phyloP scores from a whole-genome alignment of 129 eudicot genomes.

The Kitagawia praeruptora region DNA sequence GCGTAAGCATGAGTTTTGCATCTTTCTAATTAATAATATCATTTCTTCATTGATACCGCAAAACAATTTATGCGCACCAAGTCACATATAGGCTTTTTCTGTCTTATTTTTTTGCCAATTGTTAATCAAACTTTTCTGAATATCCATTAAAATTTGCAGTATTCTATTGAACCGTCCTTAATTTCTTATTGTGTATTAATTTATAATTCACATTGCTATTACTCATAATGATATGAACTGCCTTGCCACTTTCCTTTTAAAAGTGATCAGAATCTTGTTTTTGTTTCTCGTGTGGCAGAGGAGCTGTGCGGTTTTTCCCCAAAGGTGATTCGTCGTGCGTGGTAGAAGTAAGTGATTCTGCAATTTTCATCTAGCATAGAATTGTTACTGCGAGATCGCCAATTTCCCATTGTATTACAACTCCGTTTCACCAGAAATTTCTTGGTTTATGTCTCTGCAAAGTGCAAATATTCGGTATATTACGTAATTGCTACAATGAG shows the following conservation, averaged over 20 bases:
- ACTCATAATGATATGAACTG: neutral
- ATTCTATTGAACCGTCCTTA: neutral
- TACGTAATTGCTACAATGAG: neutral
- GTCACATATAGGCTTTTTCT: neutral
- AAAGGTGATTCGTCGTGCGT: slow-evolving; percentile 74
- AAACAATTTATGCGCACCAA: neutral
- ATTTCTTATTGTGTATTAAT: neutral
- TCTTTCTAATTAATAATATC: neutral
- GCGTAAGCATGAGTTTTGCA: neutral
- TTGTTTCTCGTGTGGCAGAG: slow-evolving; percentile 45
- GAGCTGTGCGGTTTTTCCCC: slow-evolving; percentile 92
- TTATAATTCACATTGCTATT: neutral
- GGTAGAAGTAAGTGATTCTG: slow-evolving; percentile 53
- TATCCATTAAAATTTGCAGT: neutral
- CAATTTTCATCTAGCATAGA: slow-evolving; percentile 8
- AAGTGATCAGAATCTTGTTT: slow-evolving; percentile 16
- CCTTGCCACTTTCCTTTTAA: slow-evolving; percentile 4
- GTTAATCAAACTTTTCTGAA: neutral
- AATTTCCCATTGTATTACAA: neutral
- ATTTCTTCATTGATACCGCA: neutral
- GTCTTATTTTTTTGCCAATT: neutral
- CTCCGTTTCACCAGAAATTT: neutral
- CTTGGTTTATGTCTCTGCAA: neutral
- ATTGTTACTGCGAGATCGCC: neutral
- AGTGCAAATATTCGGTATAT: neutral